phyloP scores from a whole-genome alignment of 352 stramenopile species.

The Phytophthora multivora region DNA sequence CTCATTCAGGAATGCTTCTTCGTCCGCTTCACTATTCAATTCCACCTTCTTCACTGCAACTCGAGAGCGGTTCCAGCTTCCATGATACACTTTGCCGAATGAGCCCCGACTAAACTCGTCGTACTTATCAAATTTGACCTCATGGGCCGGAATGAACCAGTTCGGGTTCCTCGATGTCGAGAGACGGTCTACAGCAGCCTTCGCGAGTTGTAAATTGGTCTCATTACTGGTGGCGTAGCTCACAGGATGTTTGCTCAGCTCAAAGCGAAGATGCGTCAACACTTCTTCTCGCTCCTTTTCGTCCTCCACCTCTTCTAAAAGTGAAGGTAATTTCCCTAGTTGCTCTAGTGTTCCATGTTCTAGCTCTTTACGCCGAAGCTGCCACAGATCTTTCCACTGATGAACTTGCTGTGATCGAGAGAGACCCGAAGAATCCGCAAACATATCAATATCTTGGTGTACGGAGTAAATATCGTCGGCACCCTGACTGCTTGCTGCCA shows the following conservation, averaged over 20 bases:
- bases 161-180: not conserved
- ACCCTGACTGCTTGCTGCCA: conserved; percentile 9
- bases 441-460: conserved; percentile 4
- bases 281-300: conserved; percentile 13
- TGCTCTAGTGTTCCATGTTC: conserved; percentile 10
- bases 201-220: not conserved
- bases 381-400: conserved; percentile 14
- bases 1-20: conserved; percentile 17
- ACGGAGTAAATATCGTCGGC: conserved; percentile 16
- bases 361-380: not conserved
- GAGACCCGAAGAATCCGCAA: not conserved
- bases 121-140: conserved; percentile 23
- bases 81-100: conserved; percentile 14
- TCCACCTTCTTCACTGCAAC: conserved; percentile 30
- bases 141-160: conserved; percentile 21
- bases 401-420: not conserved
- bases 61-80: conserved; percentile 18
- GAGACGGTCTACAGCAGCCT: not conserved
- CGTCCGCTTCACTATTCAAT: conserved; percentile 6
- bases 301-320: conserved; percentile 3
- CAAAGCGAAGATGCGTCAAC: conserved; percentile 15
- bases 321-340: not conserved
- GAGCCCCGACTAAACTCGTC: conserved; percentile 21
- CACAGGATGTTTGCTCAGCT: conserved; percentile 19
- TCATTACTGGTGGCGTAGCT: conserved; percentile 5